Percentiles rank a stretch among this genome's conserved stretches.
Conservation (phyloP, 2,329 filamentous ascomycete species). For the Elsinoe arachidis region DNA sequence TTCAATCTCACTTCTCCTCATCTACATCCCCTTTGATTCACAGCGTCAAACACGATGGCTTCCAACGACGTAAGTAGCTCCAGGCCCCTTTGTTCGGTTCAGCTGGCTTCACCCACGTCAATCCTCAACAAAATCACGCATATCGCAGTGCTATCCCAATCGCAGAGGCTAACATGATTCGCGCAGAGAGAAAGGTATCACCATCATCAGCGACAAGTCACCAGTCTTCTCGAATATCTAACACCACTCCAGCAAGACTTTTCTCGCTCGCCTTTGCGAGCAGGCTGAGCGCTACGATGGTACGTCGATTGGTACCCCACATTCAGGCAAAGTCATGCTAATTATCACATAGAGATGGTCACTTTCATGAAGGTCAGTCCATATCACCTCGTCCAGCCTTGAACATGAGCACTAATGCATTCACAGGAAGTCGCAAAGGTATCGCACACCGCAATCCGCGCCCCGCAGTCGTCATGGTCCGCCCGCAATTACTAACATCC, state of each 20-base stretch:
- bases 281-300: conserved; percentile 99
- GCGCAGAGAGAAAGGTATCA: conserved; percentile 42
- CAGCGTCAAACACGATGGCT: conserved; percentile 6
- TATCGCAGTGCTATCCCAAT: conserved; percentile 4
- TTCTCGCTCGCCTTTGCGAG: conserved; percentile 99
- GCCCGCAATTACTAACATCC: conserved; percentile 11
- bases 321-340: conserved; percentile 17
- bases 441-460: conserved; percentile 27
- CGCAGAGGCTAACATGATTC: conserved; percentile 10
- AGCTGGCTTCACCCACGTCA: conserved; percentile 4
- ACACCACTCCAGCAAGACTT: conserved; percentile 74
- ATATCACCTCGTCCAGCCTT: not conserved
- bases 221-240: conserved; percentile 23
- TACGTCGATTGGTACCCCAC: conserved; percentile 34
- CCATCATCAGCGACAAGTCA: conserved; percentile 14
- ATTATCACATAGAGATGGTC: conserved; percentile 66
- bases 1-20: not conserved
- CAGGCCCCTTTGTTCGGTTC: not conserved
- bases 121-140: conserved; percentile 16
- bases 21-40: not conserved
- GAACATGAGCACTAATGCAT: conserved; percentile 27
- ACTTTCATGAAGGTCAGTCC: conserved; percentile 84
- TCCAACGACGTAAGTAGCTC: conserved; percentile 11
- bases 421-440: conserved; percentile 86
- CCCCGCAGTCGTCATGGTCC: conserved; percentile 11